Evolutionary conservation across 2,329 filamentous ascomycete genomes (phyloP), one percentile per base, ranked within the genome.

Genomic region (Fusarium sp.): DNA sequence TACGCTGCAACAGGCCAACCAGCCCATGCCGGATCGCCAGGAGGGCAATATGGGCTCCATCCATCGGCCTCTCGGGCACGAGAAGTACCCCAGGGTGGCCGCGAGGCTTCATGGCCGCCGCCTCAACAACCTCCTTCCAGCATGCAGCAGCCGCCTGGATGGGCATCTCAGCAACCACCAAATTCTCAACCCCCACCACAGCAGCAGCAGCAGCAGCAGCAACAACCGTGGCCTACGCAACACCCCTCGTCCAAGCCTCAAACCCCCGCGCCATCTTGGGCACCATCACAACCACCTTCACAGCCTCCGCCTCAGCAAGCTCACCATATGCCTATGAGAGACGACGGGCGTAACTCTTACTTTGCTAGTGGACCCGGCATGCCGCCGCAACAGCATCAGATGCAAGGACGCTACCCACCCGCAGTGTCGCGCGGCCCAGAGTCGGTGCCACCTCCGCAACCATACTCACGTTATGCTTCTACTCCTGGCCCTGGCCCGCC

Each of bases 1-100:
- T 87, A 85, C 55, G 83, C 82, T 11, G 78, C 78, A 15, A 71
- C 75, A 45, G 71, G 77, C 11, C 83, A 83, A 41, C 75, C 81
- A 36, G 75, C 80, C 7, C 85, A 85, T 72, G 82, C 83, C 28
- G 83, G 84, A n/a, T 87, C 87, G 12, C 85, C 88, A n/a, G 84
- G 86, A n/a, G 84, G 86, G 26, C 88, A 89, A 71, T 90, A 90
- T 63, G 81, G 84, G 2, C 78, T 83, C 15, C 87, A 90, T 75
- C 81, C 83, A n/a, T 75, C 84, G 28, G 78, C 81, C 20, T 77
- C 85, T 18, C 82, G 85, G 33, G 79, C 82, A 16, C 84, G 86
- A 26, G 87, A 89, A 50, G 71, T 79, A 22, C 75, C 84, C 1
- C 81, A 75, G 58, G 78, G 65, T 78, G 83, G 83, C 45, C 79